Evolutionary conservation across 306 rosid genomes (phyloP), one percentile per base, ranked within the genome.

Genomic region (Gleditsia sinensis): DNA sequence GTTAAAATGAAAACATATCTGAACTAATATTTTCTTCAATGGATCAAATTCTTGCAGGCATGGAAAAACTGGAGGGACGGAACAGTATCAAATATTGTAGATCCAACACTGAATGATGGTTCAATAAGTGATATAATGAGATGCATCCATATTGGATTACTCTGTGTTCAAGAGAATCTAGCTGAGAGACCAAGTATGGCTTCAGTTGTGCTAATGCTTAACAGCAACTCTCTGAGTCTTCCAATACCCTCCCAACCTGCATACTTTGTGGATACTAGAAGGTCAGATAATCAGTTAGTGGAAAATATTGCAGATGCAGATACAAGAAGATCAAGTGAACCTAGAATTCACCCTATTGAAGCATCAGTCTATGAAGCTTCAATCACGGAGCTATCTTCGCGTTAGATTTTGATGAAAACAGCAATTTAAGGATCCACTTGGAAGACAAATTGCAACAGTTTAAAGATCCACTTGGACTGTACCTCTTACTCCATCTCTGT

Each of bases 101-200:
- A 84, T 73, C 67, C 68, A 7, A 28, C 19, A 39, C 0, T 69
- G 42, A 25, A 30, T 45, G 43, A 10, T 27, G 69, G 68, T 12
- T 42, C 50, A 10, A 40, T 10, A 7, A n/a, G 7, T 21, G 81
- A 83, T 57, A 40, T 65, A n/a, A 69, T 45, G n/a, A 78, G 77
- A 70, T 78, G 82, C 67, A 78, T 78, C 48, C 88, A 81, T 37
- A 55, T 85, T 14, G 88, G 86, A 1, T 54, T 85, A 12, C 32
- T 82, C 2, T 81, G 82, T 51, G 57, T 72, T 10, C 85, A 76
- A 76, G 85, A 75, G 21, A 76, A 80, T 17, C 14, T 24, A 40
- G 43, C 1, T 13, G 62, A 56, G 13, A 80, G 83, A 61, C 88
- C 83, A 68, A 77, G 80, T 5, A 84, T 84, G 87, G 1, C 59